phyloP scores from a whole-genome alignment of 176 grass and related monocot genomes.

The Zoysia pacifica region DNA sequence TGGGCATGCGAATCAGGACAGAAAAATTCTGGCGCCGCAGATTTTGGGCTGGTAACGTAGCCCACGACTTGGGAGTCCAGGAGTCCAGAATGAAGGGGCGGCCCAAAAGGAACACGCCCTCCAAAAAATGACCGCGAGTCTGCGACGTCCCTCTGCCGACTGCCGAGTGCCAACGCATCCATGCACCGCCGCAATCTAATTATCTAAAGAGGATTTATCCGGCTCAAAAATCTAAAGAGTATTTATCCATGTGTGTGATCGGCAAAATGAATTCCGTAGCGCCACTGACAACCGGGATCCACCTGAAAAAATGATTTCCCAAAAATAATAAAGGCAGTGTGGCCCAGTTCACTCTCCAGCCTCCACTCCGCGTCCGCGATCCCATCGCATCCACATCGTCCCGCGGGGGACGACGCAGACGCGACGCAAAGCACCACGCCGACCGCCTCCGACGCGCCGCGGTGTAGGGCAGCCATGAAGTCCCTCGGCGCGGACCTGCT shows the following conservation, averaged over 20 bases:
- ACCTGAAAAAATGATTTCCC: background rate
- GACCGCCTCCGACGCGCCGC: slow-evolving; percentile 2
- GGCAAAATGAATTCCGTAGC: background rate
- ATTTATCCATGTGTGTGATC: background rate
- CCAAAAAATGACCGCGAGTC: background rate
- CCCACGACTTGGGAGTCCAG: background rate
- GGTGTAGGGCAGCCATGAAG: slow-evolving; percentile 55
- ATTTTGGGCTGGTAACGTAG: background rate
- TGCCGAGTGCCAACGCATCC: no score
- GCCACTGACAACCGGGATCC: slow-evolving; percentile 26
- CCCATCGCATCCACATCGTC: slow-evolving; percentile 22
- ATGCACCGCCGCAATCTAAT: background rate
- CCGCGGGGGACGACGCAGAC: background rate
- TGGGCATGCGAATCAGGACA: no score
- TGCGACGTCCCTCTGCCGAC: background rate
- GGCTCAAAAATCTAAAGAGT: no score
- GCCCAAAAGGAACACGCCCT: background rate
- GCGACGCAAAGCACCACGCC: slow-evolving; percentile 36
- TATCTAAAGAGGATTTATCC: background rate
- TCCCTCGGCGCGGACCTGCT: slow-evolving; percentile 50
- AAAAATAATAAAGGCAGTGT: background rate
- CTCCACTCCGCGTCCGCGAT: slow-evolving; percentile 27
- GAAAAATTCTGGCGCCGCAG: no score
- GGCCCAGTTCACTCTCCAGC: slow-evolving; percentile 21
- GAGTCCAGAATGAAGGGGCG: background rate